These are phyloP conservation scores for Lactarius deliciosus DNA, from an alignment of 768 basidiomycete species.

Conservation along the genomic window DNA sequence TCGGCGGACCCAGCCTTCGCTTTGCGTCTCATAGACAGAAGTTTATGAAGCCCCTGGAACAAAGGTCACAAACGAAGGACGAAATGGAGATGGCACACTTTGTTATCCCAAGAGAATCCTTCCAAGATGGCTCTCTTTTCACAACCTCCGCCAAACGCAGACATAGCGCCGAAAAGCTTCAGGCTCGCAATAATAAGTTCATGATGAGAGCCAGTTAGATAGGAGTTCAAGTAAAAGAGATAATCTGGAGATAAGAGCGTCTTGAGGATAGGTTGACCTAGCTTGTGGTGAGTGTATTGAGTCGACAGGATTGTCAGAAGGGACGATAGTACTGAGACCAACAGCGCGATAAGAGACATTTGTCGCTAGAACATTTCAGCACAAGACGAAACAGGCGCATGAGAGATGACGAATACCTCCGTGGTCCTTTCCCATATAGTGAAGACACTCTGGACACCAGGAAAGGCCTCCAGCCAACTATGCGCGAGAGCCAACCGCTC, in stretches of 20 bases:
- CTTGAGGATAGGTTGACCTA: conserved; percentile 64
- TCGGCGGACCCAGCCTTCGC: conserved; percentile 43
- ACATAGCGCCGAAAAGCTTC: conserved; percentile 61
- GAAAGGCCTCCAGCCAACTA: conserved; percentile 58
- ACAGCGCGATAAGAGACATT: conserved; percentile 43
- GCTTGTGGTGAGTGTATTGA: conserved; percentile 65
- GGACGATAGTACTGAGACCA: conserved; percentile 56
- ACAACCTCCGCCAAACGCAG: conserved; percentile 61
- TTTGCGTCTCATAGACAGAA: conserved; percentile 70
- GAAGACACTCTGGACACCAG: conserved; percentile 62
- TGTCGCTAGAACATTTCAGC: conserved; percentile 40
- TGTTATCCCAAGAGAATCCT: conserved; percentile 75
- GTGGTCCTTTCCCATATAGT: conserved; percentile 55
- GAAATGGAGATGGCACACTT: conserved; percentile 43
- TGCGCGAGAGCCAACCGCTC: conserved; percentile 57
- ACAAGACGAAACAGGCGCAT: neutral
- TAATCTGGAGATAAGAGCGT: conserved; percentile 55
- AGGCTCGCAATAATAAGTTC: conserved; percentile 67
- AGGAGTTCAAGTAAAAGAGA: conserved; percentile 57
- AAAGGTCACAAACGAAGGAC: conserved; percentile 6
- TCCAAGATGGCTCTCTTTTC: conserved; percentile 65
- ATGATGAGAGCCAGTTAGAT: conserved; percentile 58
- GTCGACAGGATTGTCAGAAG: conserved; percentile 61
- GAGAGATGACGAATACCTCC: conserved; percentile 40
- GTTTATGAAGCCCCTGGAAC: conserved; percentile 58